These are phyloP conservation scores for Aspergillus latus DNA, from an alignment of 2,329 filamentous ascomycete genomes.

Conservation along the genomic window DNA sequence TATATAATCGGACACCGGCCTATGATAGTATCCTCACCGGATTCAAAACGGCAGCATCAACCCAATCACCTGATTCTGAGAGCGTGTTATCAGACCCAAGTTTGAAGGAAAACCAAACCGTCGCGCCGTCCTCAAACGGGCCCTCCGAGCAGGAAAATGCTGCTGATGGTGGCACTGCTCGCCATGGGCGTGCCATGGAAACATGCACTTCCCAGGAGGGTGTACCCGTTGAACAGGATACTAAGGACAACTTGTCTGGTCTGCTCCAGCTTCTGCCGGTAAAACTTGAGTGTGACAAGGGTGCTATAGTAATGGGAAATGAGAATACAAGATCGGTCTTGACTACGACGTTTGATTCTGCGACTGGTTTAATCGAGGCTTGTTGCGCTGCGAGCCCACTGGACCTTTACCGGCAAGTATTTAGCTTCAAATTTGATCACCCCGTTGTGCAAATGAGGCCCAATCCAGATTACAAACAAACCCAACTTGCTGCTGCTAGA, in stretches of 20 bases:
- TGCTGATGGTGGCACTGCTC: background rate
- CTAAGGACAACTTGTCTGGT: conserved; percentile 33
- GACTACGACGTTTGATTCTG: conserved; percentile 74
- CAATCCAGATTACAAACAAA: conserved; percentile 86
- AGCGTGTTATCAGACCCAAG: conserved; percentile 18
- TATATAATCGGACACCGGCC: conserved; percentile 91
- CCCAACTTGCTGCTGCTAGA: conserved; percentile 55
- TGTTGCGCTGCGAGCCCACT: conserved; percentile 52
- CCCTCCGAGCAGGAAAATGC: conserved; percentile 9
- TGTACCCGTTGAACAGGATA: conserved; percentile 23
- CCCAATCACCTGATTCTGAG: conserved; percentile 17
- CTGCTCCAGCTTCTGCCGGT: conserved; percentile 79
- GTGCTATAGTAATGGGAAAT: conserved; percentile 88
- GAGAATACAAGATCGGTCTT: conserved; percentile 84
- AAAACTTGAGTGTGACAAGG: conserved; percentile 76
- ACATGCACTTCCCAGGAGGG: conserved; percentile 18
- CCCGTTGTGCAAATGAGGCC: conserved; percentile 86
- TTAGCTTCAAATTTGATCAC: conserved; percentile 77
- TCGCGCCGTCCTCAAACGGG: conserved; percentile 8
- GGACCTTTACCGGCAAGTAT: conserved; percentile 85
- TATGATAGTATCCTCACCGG: conserved; percentile 81
- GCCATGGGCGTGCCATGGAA: conserved; percentile 15
- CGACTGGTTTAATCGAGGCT: conserved; percentile 77
- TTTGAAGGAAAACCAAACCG: conserved; percentile 16
- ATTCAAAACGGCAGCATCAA: conserved; percentile 43